Conservation (phyloP, 1,139 yeast genomes). For the Pichia sp. region DNA sequence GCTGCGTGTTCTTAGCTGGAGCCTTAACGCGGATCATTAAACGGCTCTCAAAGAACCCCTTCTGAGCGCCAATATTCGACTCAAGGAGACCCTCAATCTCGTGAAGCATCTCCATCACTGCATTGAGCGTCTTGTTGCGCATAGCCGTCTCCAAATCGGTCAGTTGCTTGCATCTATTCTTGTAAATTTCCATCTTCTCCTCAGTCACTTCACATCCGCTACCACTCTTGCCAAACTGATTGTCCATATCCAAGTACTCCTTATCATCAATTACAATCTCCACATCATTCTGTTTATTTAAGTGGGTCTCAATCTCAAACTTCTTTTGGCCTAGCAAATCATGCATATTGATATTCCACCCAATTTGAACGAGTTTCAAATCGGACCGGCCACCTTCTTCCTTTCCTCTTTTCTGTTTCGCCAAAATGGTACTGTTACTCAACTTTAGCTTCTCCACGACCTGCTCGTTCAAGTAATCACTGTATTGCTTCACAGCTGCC, state of each 20-base stretch:
- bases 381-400: conserved; percentile 22
- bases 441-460: conserved; percentile 17
- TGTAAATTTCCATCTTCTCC: conserved; percentile 4
- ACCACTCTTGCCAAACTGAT: conserved; percentile 2
- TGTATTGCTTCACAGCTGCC: conserved; percentile 31
- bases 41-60: conserved; percentile 17
- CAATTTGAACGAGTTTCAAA: conserved; percentile 32
- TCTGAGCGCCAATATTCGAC: conserved; percentile 6
- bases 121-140: conserved; percentile 15
- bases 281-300: conserved; percentile 33
- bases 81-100: conserved; percentile 5
- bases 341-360: conserved; percentile 38
- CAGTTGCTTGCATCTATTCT: conserved; percentile 8
- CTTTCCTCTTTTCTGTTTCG: conserved; percentile 21
- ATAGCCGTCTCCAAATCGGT: conserved; percentile 20
- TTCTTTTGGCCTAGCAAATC: conserved; percentile 38
- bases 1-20: conserved; percentile 1
- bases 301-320: conserved; percentile 33
- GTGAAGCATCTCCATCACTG: conserved; percentile 11
- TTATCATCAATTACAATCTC: conserved; percentile 31
- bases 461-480: conserved; percentile 28
- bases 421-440: conserved; percentile 16
- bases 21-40: conserved; percentile 17
- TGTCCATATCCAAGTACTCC: conserved; percentile 17
- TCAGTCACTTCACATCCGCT: conserved; percentile 1